Evolutionary conservation across 2,329 filamentous ascomycete genomes (phyloP), one percentile per base, ranked within the genome.

Genomic region (Trichophyton equinum): DNA sequence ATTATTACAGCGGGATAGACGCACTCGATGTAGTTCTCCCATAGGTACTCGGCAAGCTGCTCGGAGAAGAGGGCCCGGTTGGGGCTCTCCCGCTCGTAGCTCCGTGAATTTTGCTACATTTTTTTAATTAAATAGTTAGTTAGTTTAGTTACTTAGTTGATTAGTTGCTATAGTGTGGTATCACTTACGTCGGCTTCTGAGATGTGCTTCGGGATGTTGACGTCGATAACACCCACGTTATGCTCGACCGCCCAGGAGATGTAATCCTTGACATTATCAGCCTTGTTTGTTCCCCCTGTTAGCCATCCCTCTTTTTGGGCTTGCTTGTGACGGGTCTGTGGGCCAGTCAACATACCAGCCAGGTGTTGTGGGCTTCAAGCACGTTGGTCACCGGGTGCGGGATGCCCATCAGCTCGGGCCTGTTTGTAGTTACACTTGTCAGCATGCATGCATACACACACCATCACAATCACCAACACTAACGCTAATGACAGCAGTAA

Each of bases 1-100:
- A 22, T 22, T 22, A 22, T 2, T 22, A 22, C 46, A 36, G 18
- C 27, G 27, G 33, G 20, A 15, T 27, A 8, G 15, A 25, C 77
- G 67, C 73, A 83, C 77, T 96, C 89, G 20, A 99, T 84, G 69
- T 96, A 96, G 70, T 99, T 99, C 67, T 96, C 91, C 94, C 94
- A 99, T 13, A 99, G 78, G 69, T 96, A 97, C 63, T 82, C 85
- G 3, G 92, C 84, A 9, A 96, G 77, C 63, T 92, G 85, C 64
- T 87, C 84, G 0, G 80, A 81, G 60, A 79, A 78, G 25, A 71
- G 71, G 63, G 83, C 85, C 72, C 83, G 82, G 60, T 70, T 74
- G 66, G 65, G 75, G 62, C 75, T 69, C 7, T 75, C 72, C 6
- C 79, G 77, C 64, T 86, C 72, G 49, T 80, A 74, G 13, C 58